These are phyloP conservation scores for Pythium sp. DNA, from an alignment of 352 stramenopile species.

Conservation along the genomic window DNA sequence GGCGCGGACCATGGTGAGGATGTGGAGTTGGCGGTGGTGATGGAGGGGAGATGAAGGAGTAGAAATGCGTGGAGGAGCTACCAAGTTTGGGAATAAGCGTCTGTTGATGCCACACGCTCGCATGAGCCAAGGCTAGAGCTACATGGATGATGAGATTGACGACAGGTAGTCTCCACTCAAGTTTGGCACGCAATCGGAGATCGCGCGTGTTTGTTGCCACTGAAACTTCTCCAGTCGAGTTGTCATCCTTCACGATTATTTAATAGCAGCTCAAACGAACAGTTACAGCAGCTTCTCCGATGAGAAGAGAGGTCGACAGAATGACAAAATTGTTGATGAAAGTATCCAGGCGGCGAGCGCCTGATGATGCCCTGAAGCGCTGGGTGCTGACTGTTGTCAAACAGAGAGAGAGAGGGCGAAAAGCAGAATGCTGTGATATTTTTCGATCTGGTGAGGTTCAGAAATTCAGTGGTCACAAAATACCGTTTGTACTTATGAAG, in stretches of 20 bases:
- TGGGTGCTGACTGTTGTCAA: not conserved
- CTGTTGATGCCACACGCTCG: not conserved
- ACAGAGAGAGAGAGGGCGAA: not conserved
- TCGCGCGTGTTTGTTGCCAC: not conserved
- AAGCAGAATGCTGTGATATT: not conserved
- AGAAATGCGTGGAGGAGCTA: not conserved
- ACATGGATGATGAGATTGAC: not conserved
- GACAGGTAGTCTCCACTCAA: no score
- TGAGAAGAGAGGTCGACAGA: no score
- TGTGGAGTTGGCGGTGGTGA: not conserved
- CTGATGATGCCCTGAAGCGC: not conserved
- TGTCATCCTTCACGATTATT: not conserved
- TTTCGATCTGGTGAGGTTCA: not conserved
- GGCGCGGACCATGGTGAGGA: conserved; percentile 28
- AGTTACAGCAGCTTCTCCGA: not conserved
- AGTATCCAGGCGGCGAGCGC: no score
- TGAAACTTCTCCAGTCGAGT: not conserved
- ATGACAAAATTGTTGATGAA: not conserved
- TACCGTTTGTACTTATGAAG: no score
- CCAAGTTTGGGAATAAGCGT: conserved; percentile 30
- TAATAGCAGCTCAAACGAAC: not conserved
- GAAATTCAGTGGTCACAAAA: not conserved
- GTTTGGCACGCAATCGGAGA: not conserved
- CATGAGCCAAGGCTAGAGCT: not conserved
- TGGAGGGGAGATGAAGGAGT: not conserved